Evolutionary conservation across 179 eudicot species (phyloP), one percentile per base, ranked within the genome.

Genomic region (Nepenthes alata): DNA sequence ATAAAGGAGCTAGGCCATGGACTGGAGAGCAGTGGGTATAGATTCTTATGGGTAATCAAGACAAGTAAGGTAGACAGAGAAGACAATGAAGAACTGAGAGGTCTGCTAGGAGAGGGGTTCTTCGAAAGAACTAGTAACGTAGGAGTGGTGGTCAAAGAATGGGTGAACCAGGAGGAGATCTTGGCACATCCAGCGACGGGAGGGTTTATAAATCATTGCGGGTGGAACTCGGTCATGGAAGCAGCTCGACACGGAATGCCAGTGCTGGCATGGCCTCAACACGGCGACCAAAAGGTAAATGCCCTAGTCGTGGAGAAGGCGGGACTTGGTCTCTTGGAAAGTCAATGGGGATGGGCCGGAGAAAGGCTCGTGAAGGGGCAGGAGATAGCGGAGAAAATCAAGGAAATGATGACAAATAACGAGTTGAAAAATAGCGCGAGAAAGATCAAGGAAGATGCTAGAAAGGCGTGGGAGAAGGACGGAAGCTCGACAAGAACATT

Each of bases 151-250:
- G 65, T 81, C 7, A 87, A 71, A 59, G 82, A 73, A 3, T 85
- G 87, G 87, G 89, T 80, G 58, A 68, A 70, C 10, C 95, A 88
- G 71, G 83, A 72, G 47, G 78, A 63, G 69, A 80, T 83, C 63
- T 45, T 88, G 13, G 68, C 70, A 1, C 85, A 85, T 59, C 78
- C 77, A 0, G 71, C 82, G 0, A 47, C 75, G 0, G 87, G 89
- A 48, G 91, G 87, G 10, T 88, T 87, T 11, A 59, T 87, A 47
- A 87, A 72, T 49, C 95, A 87, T 34, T 83, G 89, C 11, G 91
- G 82, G 12, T 87, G 95, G 91, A 79, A 87, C 66, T 83, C 91
- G 5, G 81, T 83, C 59, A 73, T 68, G 68, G 95, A 88, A 59
- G 82, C 89, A 0, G 76, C 85, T 47, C 47, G 35, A 0, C 36